Evolutionary conservation across 495 filamentous ascomycete species (phyloP), one percentile per base, ranked within the genome.

Genomic region (Rusavskia elegans): DNA sequence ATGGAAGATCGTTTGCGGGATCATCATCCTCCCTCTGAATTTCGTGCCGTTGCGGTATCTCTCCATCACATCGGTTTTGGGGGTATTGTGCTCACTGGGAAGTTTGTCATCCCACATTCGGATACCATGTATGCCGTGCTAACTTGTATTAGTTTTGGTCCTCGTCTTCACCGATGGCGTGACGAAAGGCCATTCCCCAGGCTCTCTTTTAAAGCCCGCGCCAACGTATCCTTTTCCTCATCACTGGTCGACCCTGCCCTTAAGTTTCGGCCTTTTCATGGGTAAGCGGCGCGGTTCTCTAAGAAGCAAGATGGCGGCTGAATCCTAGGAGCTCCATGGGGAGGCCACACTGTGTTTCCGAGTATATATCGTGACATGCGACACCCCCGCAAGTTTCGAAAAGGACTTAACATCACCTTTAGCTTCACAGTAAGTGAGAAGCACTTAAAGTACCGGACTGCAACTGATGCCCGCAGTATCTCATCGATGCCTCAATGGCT

Each of bases 311-410:
- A 10, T 19, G 14, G 39, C 19, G 16, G 19, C 48, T 56, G 27
- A 56, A 19, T 14, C 14, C 17, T 19, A 30, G 38, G 23, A 78
- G 74, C 89, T 23, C 89, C 90, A 1, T 98, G 89, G 88, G 92
- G 92, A 57, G 92, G 92, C 8, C 92, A 97, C 62, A 77, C 80
- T 50, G 92, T 98, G 27, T 95, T 98, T 62, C 92, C 92, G 2
- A 95, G 94, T 60, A 95, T 98, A 60, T 98, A 95, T 64, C 78
- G 89, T 49, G 92, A 98, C 67, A 98, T 98, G 92, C 75, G 92
- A 55, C 92, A 97, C 64, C 89, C 92, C 0, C 74, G 84, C 44
- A 92, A 87, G 61, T 97, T 92, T 64, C 73, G 71, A 20, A 77
- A 77, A 63, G 83, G 81, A 48, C 73, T 96, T 19, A 79, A 82